Evolutionary conservation across 305 asterid genomes (phyloP), one percentile per base, ranked within the genome.

Genomic region (Plantago lanceolata): DNA sequence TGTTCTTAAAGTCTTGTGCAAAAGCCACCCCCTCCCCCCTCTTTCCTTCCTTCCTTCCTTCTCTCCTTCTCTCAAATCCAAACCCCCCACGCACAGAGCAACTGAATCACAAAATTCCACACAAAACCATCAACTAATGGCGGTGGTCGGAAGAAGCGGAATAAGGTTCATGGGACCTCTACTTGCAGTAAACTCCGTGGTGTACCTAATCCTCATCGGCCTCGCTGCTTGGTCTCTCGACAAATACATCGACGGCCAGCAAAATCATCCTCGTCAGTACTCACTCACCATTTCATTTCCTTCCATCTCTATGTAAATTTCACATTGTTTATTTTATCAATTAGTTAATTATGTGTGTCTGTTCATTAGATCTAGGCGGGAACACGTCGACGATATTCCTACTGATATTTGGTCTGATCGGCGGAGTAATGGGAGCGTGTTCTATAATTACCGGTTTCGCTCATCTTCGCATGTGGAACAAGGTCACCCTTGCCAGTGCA

Each of bases 341-440:
- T n/a, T n/a, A n/a, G n/a, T n/a, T n/a, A n/a, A n/a, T n/a, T n/a
- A n/a, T n/a, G n/a, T n/a, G n/a, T n/a, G n/a, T n/a, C n/a, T n/a
- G n/a, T n/a, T n/a, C n/a, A n/a, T 53, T 77, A 89, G 95, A 89
- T 79, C 67, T 89, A 73, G 97, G 94, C 11, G 91, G 97, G 57
- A 89, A 87, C 57, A 73, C 86, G 19, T 85, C 91, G 0, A 85
- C 94, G 3, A 72, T 74, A 17, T 89, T 86, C 78, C 78, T 86
- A 16, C 65, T 86, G 13, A 64, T 80, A 48, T 86, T 84, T 68
- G 87, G 88, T 20, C 47, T 89, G 63, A 72, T 78, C 19, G 95
- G 80, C 9, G 90, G 93, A 55, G 84, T 63, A 6, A 73, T 84
- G 37, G 93, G 96, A 15, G 80, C 72, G 2, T 84, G 86, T 66